These are phyloP conservation scores for Cercis canadensis DNA, from an alignment of 306 rosid genomes.

Conservation along the genomic window DNA sequence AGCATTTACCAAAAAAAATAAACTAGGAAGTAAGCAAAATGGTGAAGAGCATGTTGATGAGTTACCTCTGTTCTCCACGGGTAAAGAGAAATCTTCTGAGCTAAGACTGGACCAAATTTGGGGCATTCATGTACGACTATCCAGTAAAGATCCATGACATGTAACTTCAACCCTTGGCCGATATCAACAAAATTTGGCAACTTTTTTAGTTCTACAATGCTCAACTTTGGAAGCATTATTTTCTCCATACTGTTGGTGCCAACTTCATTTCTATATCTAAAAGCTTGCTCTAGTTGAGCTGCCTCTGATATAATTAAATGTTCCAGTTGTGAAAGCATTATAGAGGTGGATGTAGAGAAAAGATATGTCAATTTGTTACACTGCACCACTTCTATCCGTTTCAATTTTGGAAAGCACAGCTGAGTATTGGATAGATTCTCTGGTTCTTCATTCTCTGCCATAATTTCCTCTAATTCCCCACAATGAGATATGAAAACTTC, in stretches of 20 bases:
- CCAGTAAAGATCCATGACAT: background rate
- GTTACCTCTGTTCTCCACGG: background rate
- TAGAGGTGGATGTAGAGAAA: background rate
- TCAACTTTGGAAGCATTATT: background rate
- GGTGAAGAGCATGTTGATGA: background rate
- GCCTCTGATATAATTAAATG: background rate
- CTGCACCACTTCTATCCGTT: background rate
- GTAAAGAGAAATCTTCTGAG: background rate
- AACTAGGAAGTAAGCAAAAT: too few relatives aligned
- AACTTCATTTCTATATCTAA: background rate
- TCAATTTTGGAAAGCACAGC: background rate
- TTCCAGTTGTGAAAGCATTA: background rate
- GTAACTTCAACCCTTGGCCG: background rate
- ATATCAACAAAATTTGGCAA: background rate
- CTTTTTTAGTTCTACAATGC: rapidly evolving
- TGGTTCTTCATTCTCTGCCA: background rate
- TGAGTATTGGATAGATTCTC: background rate
- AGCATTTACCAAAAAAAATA: too few relatives aligned
- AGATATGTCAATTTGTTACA: background rate
- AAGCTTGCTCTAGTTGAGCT: background rate
- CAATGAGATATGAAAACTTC: background rate
- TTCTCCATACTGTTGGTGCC: background rate
- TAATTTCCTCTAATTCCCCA: slow-evolving; percentile 13
- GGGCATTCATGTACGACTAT: background rate
- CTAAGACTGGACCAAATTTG: background rate